phyloP scores from a whole-genome alignment of 2,329 filamentous ascomycete genomes.

The Byssochlamys sp. region DNA sequence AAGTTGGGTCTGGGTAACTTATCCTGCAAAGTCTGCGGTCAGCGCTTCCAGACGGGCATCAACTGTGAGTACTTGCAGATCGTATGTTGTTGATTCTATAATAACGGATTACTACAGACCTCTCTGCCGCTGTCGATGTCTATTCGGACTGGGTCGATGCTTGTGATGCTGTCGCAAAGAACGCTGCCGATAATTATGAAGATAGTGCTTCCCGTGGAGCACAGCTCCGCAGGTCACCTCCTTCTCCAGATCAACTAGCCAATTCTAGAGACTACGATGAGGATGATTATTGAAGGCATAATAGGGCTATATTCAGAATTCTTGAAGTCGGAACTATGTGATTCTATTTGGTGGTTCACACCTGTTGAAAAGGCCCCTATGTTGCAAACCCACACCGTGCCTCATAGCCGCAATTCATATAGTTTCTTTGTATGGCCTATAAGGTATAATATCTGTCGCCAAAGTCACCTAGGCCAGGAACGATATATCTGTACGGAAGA shows the following conservation, averaged over 20 bases:
- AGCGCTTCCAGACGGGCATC: constrained; percentile 83
- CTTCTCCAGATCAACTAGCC: constrained; percentile 12
- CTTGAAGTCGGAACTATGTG: background rate
- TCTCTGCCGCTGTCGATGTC: constrained; percentile 85
- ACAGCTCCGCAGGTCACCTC: constrained; percentile 10
- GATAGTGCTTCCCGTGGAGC: constrained; percentile 10
- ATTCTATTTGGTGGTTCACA: background rate
- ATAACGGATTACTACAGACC: constrained; percentile 46
- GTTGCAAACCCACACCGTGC: background rate
- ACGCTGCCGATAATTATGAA: constrained; percentile 37
- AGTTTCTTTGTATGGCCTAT: constrained; percentile 32
- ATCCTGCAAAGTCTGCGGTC: constrained; percentile 84
- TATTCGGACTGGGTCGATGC: constrained; percentile 98
- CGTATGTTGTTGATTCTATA: background rate
- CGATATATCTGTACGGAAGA: constrained; percentile 63
- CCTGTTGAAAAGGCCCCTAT: background rate
- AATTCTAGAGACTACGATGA: constrained; percentile 10
- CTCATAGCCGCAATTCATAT: background rate
- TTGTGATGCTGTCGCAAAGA: constrained; percentile 63
- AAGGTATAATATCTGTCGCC: constrained; percentile 93
- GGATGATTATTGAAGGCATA: constrained; percentile 20
- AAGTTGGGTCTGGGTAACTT: constrained; percentile 78
- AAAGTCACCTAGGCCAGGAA: constrained; percentile 88
- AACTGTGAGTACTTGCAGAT: constrained; percentile 58
- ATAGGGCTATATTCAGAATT: background rate